Base-by-base conservation (phyloP, 2,329 filamentous ascomycete species). In the Trichoderma afroharzianum region DNA sequence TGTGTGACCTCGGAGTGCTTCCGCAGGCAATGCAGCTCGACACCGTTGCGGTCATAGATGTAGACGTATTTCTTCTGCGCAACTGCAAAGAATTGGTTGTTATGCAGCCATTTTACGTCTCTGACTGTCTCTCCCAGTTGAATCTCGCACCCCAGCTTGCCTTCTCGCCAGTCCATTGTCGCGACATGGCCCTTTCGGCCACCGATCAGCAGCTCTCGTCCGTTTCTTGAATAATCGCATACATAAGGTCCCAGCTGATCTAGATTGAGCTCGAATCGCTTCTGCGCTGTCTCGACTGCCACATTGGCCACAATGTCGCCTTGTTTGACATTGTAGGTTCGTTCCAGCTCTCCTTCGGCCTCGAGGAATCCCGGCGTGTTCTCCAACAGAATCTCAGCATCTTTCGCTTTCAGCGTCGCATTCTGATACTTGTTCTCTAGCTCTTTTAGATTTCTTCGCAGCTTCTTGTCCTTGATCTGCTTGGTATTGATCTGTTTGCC, bases 41-140 rank as follows among this genome's bases (percentile, higher is more conserved):
- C 93, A 66, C 96, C 96, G 71, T 93, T 89, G 71, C 90, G 87
- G 78, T 98, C 96, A 84, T 99, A 99, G 75, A 99, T 98, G 83
- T 97, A 99, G 74, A 96, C 93, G 76, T 96, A 92, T 82, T 95
- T 96, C 86, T 97, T 98, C 83, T 99, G 95, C 58, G 96, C 94
- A 14, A 97, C 94, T 0, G 95, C 95, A 82, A 98, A 98, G 82
- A 90, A 92, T 76, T 97, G 94, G 80, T 96, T 95, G 80, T 97
- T 97, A 83, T 98, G 94, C 77, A 98, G 86, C 93, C 94, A 99
- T 79, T 91, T 92, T 30, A 92, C 92, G 82, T 98, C 95, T 67
- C 95, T 87, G 14, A 98, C 88, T 0, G 94, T 98, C 85, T 99
- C 96, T 64, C 91, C 90, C 73, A 99, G 86, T 79, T 99, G 94